Conservation (phyloP, 78 protist genomes). For the Dictyostelium brefeldianum region DNA sequence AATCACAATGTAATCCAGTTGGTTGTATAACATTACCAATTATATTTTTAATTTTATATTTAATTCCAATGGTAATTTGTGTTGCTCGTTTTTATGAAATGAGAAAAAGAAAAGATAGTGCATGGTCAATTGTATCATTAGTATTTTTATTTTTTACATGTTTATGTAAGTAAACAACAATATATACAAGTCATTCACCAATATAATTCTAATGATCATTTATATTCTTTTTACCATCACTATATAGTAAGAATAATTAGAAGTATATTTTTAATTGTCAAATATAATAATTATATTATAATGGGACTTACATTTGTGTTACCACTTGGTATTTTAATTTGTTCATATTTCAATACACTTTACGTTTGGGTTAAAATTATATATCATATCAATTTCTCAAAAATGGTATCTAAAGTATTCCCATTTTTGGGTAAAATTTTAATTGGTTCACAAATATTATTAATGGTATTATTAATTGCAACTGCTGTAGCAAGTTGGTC, state of each 20-base stretch:
- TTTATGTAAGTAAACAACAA: conserved; percentile 38
- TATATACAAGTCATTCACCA: too few relatives aligned
- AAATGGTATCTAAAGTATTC: conserved; percentile 40
- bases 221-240: background rate
- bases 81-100: conserved; percentile 6
- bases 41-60: conserved; percentile 27
- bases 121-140: conserved; percentile 50
- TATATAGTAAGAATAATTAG: conserved; percentile 49
- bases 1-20: conserved; percentile 13
- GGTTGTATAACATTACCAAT: conserved; percentile 32
- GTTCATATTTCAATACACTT: conserved; percentile 59
- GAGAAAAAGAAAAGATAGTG: conserved; percentile 23
- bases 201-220: too few relatives aligned
- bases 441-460: conserved; percentile 26
- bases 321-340: conserved; percentile 47
- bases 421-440: conserved; percentile 38
- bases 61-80: conserved; percentile 24
- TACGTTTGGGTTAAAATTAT: conserved; percentile 63
- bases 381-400: conserved; percentile 52
- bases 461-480: conserved; percentile 13
- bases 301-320: conserved; percentile 50
- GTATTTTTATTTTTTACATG: conserved; percentile 11
- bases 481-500: conserved; percentile 1
- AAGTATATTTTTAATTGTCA: background rate
- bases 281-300: background rate